These are phyloP conservation scores for Zalaria obscura DNA, from an alignment of 2,329 filamentous ascomycete species.

Conservation along the genomic window DNA sequence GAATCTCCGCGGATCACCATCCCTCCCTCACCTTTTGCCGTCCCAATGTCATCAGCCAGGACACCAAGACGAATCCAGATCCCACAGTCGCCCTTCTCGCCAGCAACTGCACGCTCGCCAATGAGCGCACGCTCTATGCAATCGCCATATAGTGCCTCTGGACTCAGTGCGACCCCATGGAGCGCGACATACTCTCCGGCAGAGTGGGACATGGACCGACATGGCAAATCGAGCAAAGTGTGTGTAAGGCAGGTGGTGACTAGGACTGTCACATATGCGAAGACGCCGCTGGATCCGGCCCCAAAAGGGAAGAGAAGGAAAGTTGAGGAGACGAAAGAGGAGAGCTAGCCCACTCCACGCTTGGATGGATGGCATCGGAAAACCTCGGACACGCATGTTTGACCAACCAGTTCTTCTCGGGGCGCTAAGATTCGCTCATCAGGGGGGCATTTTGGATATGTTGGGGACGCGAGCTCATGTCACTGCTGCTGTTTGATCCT, in stretches of 20 bases:
- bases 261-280: constrained; percentile 82
- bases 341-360: no score
- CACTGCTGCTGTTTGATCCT: no score
- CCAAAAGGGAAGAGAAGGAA: constrained; percentile 89
- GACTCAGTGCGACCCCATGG: constrained; percentile 20
- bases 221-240: constrained; percentile 30
- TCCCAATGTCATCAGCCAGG: constrained; percentile 40
- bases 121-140: constrained; percentile 44
- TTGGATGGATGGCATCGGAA: no score
- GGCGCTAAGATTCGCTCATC: no score
- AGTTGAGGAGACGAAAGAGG: constrained; percentile 23
- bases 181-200: constrained; percentile 6
- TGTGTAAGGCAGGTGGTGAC: constrained; percentile 82
- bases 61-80: constrained; percentile 56
- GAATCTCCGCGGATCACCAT: constrained; percentile 28
- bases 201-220: constrained; percentile 4
- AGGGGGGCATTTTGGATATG: no score
- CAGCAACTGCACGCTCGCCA: constrained; percentile 49
- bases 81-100: constrained; percentile 61
- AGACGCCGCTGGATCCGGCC: constrained; percentile 60
- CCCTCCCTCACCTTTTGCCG: constrained; percentile 27
- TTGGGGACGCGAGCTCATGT: no score
- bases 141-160: constrained; percentile 54
- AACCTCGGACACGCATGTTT: no score
- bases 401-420: no score